phyloP scores from a whole-genome alignment of 192 early-diverging fungal genomes.

The Thamnidium elegans region DNA sequence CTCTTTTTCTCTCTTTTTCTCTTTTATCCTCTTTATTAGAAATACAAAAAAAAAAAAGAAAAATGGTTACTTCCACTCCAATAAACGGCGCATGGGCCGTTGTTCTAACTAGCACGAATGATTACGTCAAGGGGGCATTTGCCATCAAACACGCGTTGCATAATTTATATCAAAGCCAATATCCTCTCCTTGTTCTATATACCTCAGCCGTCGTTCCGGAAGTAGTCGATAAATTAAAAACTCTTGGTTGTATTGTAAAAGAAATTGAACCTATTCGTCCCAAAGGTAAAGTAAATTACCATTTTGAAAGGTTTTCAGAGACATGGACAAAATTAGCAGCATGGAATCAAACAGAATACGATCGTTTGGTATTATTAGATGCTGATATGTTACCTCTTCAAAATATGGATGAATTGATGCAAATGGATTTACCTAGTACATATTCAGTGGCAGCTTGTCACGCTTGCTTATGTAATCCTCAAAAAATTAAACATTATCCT shows the following conservation, averaged over 20 bases:
- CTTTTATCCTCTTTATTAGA: background rate
- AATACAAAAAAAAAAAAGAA: background rate
- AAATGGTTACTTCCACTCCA: background rate
- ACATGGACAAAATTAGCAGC: conserved; percentile 68
- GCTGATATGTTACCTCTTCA: conserved; percentile 62
- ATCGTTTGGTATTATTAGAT: conserved; percentile 63
- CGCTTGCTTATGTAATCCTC: conserved; percentile 51
- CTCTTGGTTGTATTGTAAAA: conserved; percentile 12
- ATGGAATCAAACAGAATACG: conserved; percentile 56
- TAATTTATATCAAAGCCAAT: conserved; percentile 19
- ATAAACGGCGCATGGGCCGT: conserved; percentile 23
- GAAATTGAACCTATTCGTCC: conserved; percentile 26
- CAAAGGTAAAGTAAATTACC: conserved; percentile 17
- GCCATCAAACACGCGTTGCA: conserved; percentile 16
- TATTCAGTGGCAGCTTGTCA: conserved; percentile 41
- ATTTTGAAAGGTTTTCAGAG: conserved; percentile 23
- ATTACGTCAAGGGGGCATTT: conserved; percentile 23
- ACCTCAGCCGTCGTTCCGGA: conserved; percentile 13
- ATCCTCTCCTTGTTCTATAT: conserved; percentile 37
- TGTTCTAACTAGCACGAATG: conserved; percentile 19
- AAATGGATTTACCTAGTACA: conserved; percentile 23
- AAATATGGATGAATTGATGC: conserved; percentile 69
- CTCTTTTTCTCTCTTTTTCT: background rate
- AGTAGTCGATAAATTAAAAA: conserved; percentile 2
- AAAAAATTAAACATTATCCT: conserved; percentile 36